Evolutionary conservation across 2,329 filamentous ascomycete genomes (phyloP).

Genomic region (Fusarium vanettenii): DNA sequence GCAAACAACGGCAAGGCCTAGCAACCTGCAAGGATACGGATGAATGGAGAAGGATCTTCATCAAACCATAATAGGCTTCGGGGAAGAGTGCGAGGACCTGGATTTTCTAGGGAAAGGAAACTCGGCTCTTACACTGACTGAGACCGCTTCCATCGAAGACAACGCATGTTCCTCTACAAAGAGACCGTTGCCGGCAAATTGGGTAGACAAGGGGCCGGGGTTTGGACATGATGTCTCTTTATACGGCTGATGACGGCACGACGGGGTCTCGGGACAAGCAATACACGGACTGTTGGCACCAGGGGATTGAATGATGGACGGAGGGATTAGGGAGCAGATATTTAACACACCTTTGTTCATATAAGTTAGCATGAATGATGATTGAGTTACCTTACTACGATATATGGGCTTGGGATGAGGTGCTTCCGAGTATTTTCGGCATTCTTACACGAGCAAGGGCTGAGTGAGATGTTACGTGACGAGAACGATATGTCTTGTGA

Average conservation of each 20-base stretch:
- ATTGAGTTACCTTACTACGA: not conserved
- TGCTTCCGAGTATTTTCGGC: not conserved
- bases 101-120: not conserved
- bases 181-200: conserved; percentile 18
- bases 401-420: conserved; percentile 3
- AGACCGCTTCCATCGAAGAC: conserved; percentile 1
- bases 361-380: not conserved
- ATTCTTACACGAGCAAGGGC: not conserved
- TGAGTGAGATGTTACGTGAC: conserved; percentile 25
- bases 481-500: conserved; percentile 35
- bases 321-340: not conserved
- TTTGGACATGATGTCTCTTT: conserved; percentile 30
- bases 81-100: not conserved
- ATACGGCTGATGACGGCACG: conserved; percentile 11
- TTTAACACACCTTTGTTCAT: not conserved
- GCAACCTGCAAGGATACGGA: not conserved
- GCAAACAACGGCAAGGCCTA: not conserved
- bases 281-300: conserved; percentile 9
- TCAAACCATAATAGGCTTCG: not conserved
- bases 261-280: not conserved
- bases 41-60: not conserved
- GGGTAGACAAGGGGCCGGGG: conserved; percentile 9
- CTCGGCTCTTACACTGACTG: not conserved
- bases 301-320: not conserved
- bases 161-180: conserved; percentile 8